Percentiles rank a stretch among this genome's conserved stretches.
Evolutionary conservation across 2,329 filamentous ascomycete species (phyloP).

Genomic region (Arthrobotrys sphaeroides): DNA sequence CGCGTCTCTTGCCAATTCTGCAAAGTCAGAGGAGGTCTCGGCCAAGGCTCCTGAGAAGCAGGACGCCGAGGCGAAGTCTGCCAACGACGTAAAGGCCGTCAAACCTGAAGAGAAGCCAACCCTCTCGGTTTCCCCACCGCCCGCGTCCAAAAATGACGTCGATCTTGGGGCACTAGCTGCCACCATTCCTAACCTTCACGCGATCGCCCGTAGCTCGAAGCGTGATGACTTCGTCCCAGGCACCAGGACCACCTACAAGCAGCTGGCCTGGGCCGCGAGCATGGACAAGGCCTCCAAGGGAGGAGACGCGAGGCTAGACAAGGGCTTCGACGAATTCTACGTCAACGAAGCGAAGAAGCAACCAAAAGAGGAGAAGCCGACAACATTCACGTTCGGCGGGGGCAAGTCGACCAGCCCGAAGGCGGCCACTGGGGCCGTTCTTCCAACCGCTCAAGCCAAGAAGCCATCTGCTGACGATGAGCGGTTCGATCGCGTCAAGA

Average conservation of each 20-base stretch:
- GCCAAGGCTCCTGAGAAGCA: slow-evolving; percentile 3
- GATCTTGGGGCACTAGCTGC: neutral
- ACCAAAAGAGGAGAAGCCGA: neutral
- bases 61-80: slow-evolving; percentile 2
- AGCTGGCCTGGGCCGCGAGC: neutral
- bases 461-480: slow-evolving; percentile 4
- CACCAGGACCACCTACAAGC: slow-evolving; percentile 1
- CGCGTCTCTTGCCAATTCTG: neutral
- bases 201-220: neutral
- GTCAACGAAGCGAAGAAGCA: neutral
- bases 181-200: neutral
- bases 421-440: neutral
- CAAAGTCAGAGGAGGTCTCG: neutral
- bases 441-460: neutral
- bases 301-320: neutral
- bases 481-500: slow-evolving; percentile 27
- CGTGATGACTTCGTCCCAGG: slow-evolving; percentile 3
- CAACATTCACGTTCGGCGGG: neutral
- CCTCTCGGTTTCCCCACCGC: neutral
- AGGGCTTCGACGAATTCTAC: slow-evolving; percentile 6
- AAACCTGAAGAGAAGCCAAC: neutral
- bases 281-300: neutral
- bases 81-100: too few species aligned
- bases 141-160: neutral
- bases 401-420: neutral